Percentiles rank a stretch among this genome's conserved stretches.
These are phyloP conservation scores for Omphalotus guepiniiformis DNA, from an alignment of 768 basidiomycete species.

Conservation along the genomic window DNA sequence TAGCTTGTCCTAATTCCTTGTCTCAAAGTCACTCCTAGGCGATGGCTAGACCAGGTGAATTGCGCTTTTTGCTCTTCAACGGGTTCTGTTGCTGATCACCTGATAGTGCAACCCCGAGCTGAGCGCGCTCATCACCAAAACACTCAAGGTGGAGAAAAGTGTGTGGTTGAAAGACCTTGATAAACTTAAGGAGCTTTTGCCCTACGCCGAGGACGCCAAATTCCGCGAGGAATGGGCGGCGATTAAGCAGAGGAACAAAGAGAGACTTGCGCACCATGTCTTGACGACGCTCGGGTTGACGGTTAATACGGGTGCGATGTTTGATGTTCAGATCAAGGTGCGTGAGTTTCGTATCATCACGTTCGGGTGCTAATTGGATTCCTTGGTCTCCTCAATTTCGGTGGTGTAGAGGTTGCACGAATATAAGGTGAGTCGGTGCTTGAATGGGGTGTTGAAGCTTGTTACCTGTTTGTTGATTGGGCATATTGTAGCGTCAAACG, in stretches of 20 bases:
- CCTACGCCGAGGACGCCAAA: conserved; percentile 62
- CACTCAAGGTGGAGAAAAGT: conserved; percentile 68
- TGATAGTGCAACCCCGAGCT: conserved; percentile 86
- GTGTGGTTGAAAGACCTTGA: conserved; percentile 85
- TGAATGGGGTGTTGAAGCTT: background rate
- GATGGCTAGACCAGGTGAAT: conserved; percentile 79
- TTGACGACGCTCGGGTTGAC: conserved; percentile 64
- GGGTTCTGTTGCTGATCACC: conserved; percentile 18
- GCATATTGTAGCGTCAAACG: conserved; percentile 66
- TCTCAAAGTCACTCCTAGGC: conserved; percentile 74
- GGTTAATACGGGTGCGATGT: conserved; percentile 75
- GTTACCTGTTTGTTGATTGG: background rate
- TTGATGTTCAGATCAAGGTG: conserved; percentile 89
- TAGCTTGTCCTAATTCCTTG: background rate
- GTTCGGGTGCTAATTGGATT: background rate
- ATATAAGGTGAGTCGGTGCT: conserved; percentile 57
- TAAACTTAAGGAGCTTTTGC: conserved; percentile 73
- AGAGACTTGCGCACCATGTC: conserved; percentile 75
- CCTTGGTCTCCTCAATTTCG: conserved; percentile 16
- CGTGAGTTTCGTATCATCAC: conserved; percentile 8
- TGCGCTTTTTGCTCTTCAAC: background rate
- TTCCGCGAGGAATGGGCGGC: conserved; percentile 81
- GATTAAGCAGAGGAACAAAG: conserved; percentile 90
- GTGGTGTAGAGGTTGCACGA: conserved; percentile 76
- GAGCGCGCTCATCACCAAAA: conserved; percentile 77